Evolutionary conservation across 2,329 filamentous ascomycete genomes (phyloP).

Genomic region (Monosporascus sp.): DNA sequence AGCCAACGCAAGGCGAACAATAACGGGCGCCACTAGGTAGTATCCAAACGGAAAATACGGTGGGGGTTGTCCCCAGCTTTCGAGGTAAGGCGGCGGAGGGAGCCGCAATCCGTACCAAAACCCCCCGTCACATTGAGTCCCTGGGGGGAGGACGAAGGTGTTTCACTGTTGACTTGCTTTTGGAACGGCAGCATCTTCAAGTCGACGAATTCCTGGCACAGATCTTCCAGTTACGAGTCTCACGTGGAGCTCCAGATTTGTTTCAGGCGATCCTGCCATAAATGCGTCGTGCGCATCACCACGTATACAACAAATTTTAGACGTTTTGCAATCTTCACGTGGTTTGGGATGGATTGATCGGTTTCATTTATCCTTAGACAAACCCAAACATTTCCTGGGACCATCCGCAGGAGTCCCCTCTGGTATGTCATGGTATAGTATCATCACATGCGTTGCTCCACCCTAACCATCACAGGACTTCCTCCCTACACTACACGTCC

Average conservation of each 20-base stretch:
- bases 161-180: no score
- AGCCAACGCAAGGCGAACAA: no score
- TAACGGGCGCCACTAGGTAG: no score
- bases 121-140: no score
- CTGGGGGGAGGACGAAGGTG: no score
- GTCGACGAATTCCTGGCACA: no score
- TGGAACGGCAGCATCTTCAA: no score
- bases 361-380: constrained; percentile 2
- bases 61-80: no score
- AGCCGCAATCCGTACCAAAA: no score
- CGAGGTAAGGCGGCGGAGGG: no score
- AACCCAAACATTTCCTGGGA: constrained; percentile 3
- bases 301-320: constrained; percentile 2
- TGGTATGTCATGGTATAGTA: constrained; percentile 3
- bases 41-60: no score
- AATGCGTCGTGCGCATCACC: not conserved
- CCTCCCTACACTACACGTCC: not conserved
- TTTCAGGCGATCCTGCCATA: not conserved
- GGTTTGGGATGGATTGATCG: constrained; percentile 1
- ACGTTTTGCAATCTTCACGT: not conserved
- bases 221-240: no score
- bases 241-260: not conserved
- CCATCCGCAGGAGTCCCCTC: not conserved
- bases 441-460: constrained; percentile 2
- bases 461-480: not conserved